A percentile compares a stretch with the other conserved stretches of the same genome.
Conservation (phyloP, 2,329 filamentous ascomycete species). For the Atkinsonella hypoxylon region DNA sequence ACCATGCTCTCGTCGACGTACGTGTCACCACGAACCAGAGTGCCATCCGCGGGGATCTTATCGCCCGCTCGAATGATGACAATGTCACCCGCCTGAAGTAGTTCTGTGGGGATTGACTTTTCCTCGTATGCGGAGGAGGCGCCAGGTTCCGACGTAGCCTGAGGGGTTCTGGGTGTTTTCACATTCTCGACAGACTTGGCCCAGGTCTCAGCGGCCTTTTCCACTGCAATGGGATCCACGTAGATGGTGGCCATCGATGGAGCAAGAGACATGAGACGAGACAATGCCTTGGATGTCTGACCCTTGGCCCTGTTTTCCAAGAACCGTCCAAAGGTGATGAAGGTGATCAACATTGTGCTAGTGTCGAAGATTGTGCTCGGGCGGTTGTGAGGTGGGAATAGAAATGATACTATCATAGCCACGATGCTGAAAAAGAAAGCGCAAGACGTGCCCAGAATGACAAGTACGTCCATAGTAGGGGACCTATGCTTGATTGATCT, state of each 20-base stretch:
- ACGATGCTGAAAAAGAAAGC: slow-evolving; percentile 93
- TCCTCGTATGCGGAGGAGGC: slow-evolving; percentile 59
- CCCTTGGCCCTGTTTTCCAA: slow-evolving; percentile 92
- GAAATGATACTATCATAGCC: slow-evolving; percentile 72
- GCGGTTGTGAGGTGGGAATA: slow-evolving; percentile 62
- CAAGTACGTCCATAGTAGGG: slow-evolving; percentile 95
- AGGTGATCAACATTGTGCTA: slow-evolving; percentile 95
- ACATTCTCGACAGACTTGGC: slow-evolving; percentile 19
- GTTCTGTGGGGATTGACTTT: slow-evolving; percentile 79
- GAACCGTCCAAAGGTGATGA: slow-evolving; percentile 82
- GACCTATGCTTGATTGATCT: slow-evolving; percentile 84
- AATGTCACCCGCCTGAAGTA: slow-evolving; percentile 87
- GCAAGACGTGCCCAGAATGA: slow-evolving; percentile 84
- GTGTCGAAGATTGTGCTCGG: slow-evolving; percentile 93
- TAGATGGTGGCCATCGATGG: slow-evolving; percentile 98
- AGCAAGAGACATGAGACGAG: slow-evolving; percentile 85
- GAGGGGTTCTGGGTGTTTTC: slow-evolving; percentile 31
- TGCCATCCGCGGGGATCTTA: slow-evolving; percentile 90
- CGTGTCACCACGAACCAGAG: slow-evolving; percentile 76
- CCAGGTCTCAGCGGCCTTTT: slow-evolving; percentile 81
- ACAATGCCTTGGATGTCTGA: slow-evolving; percentile 88
- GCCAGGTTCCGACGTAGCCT: slow-evolving; percentile 18
- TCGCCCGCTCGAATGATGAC: slow-evolving; percentile 89
- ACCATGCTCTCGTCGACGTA: slow-evolving; percentile 98
- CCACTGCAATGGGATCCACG: slow-evolving; percentile 81